Evolutionary conservation across 1,139 yeast genomes (phyloP).

Genomic region (Kodamaea plutei): DNA sequence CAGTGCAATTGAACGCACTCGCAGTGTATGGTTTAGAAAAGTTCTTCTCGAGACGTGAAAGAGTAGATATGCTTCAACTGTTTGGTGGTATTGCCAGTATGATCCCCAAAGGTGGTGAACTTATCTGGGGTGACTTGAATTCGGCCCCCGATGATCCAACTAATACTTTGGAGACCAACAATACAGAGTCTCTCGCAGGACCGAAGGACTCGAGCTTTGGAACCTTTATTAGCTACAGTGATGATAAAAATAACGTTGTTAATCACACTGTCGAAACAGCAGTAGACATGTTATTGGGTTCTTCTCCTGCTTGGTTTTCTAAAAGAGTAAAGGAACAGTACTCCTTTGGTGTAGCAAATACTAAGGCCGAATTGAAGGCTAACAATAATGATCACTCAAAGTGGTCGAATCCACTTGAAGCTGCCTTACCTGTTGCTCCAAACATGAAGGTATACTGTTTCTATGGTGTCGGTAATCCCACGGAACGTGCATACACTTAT

Average conservation of each 20-base stretch:
- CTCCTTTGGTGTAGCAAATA: slow-evolving; percentile 71
- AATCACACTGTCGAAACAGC: slow-evolving; percentile 66
- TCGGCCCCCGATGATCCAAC: slow-evolving; percentile 60
- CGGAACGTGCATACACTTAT: slow-evolving; percentile 89
- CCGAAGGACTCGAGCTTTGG: slow-evolving; percentile 57
- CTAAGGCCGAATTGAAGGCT: slow-evolving; percentile 50
- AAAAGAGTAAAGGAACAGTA: slow-evolving; percentile 64
- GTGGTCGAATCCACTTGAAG: slow-evolving; percentile 94
- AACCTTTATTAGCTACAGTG: slow-evolving; percentile 62
- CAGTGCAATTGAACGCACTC: slow-evolving; percentile 85
- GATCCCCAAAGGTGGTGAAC: slow-evolving; percentile 93
- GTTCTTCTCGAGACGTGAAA: slow-evolving; percentile 84
- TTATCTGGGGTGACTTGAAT: slow-evolving; percentile 75
- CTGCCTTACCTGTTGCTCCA: slow-evolving; percentile 87
- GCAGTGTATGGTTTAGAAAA: slow-evolving; percentile 94
- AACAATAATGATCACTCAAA: slow-evolving; percentile 70
- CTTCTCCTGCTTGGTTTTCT: slow-evolving; percentile 73
- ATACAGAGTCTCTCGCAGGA: slow-evolving; percentile 23
- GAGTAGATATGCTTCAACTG: slow-evolving; percentile 77
- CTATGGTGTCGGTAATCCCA: slow-evolving; percentile 93
- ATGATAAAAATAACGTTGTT: slow-evolving; percentile 10
- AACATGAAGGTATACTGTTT: slow-evolving; percentile 84
- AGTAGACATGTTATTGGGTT: slow-evolving; percentile 58
- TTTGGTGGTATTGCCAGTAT: slow-evolving; percentile 95
- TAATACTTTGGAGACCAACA: slow-evolving; percentile 26